These are phyloP conservation scores for Rhodosporidiobolus odoratus DNA, from an alignment of 768 basidiomycete species.

Conservation along the genomic window DNA sequence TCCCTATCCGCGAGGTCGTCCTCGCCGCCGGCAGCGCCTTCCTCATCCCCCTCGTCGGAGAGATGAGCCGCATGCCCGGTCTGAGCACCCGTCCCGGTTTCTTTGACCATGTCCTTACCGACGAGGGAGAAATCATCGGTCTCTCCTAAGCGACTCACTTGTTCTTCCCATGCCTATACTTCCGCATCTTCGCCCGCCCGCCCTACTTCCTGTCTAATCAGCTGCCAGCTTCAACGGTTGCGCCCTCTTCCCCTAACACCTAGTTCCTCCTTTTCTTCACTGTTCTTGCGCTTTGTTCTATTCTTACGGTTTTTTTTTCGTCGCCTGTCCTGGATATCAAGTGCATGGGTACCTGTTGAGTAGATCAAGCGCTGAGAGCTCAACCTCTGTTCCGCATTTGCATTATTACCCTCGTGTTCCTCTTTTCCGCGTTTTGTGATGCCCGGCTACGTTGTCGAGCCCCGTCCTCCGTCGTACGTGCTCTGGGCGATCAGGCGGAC, in stretches of 20 bases:
- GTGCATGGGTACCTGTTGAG: background rate
- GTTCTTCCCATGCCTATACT: background rate
- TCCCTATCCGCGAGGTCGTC: conserved; percentile 82
- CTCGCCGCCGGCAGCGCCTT: conserved; percentile 91
- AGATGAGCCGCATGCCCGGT: conserved; percentile 96
- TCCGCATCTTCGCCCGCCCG: background rate
- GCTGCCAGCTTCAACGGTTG: background rate
- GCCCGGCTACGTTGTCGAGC: too few species aligned
- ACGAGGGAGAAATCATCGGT: conserved; percentile 41
- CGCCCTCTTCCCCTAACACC: background rate
- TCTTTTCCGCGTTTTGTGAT: too few species aligned
- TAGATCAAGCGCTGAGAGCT: conserved; percentile 29
- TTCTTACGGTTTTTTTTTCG: background rate
- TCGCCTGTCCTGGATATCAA: too few species aligned
- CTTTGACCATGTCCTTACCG: conserved; percentile 35
- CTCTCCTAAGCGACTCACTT: conserved; percentile 29
- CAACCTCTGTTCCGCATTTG: too few species aligned
- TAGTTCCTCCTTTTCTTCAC: background rate
- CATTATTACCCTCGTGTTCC: too few species aligned
- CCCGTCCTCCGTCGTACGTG: too few species aligned
- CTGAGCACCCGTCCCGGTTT: conserved; percentile 56
- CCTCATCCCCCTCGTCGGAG: conserved; percentile 75
- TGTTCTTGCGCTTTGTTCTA: background rate
- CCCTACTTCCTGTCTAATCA: background rate
- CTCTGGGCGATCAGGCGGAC: too few species aligned